phyloP scores from a whole-genome alignment of 2,329 filamentous ascomycete species.

The Beauveria asiatica region DNA sequence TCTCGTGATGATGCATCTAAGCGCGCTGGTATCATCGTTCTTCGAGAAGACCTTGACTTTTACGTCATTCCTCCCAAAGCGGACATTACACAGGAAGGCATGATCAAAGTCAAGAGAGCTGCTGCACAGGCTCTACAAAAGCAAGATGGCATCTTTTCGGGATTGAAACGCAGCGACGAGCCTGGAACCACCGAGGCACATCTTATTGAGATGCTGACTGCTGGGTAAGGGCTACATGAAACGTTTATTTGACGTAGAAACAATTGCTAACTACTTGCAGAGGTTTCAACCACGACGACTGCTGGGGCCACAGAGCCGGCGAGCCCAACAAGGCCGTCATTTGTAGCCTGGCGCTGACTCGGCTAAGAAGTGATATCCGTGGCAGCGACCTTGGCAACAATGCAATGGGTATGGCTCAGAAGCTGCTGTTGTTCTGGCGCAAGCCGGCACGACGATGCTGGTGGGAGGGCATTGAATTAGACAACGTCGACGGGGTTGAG shows the following conservation, averaged over 20 bases:
- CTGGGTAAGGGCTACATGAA: conserved; percentile 57
- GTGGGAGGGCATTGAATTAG: conserved; percentile 96
- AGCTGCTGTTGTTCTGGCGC: conserved; percentile 93
- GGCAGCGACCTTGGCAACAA: conserved; percentile 67
- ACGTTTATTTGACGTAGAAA: conserved; percentile 3
- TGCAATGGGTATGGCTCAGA: conserved; percentile 96
- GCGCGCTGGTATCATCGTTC: conserved; percentile 94
- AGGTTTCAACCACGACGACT: conserved; percentile 92
- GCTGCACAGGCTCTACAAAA: conserved; percentile 77
- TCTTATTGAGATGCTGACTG: conserved; percentile 97
- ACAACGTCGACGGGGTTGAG: conserved; percentile 81
- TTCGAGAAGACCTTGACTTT: conserved; percentile 94
- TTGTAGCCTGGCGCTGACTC: conserved; percentile 87
- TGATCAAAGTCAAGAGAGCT: conserved; percentile 93
- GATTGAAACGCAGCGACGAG: conserved; percentile 89
- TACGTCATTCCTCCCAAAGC: conserved; percentile 85
- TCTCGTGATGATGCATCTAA: conserved; percentile 71
- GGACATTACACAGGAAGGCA: conserved; percentile 78
- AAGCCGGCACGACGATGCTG: conserved; percentile 94
- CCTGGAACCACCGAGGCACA: conserved; percentile 95
- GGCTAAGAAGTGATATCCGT: conserved; percentile 85
- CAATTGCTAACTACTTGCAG: conserved; percentile 36
- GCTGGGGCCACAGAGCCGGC: conserved; percentile 92
- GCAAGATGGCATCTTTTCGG: conserved; percentile 94
- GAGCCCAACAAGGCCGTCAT: conserved; percentile 98